Percentiles rank a stretch among this genome's conserved stretches.
These are phyloP conservation scores for Auricularia sp. DNA, from an alignment of 768 basidiomycete species.

Conservation along the genomic window DNA sequence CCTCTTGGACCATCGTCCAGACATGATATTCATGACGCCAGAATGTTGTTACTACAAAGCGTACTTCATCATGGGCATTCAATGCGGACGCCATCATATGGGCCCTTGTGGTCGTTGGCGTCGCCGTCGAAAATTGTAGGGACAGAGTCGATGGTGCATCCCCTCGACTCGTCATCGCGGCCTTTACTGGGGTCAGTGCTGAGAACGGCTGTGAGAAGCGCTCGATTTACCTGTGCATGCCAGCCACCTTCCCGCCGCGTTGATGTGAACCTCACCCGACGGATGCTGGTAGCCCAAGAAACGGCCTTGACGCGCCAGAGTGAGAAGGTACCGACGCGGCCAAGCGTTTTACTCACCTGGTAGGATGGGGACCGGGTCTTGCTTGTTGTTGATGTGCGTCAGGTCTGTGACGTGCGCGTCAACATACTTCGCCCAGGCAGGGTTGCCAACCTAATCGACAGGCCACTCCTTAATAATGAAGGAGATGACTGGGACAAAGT, in stretches of 20 bases:
- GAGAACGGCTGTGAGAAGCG: neutral
- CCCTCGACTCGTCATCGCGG: slow-evolving; percentile 13
- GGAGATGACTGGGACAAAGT: no score
- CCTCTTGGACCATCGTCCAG: neutral
- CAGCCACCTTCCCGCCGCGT: slow-evolving; percentile 19
- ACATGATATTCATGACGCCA: neutral
- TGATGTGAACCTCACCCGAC: slow-evolving; percentile 37
- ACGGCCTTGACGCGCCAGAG: slow-evolving; percentile 8
- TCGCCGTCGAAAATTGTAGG: slow-evolving; percentile 12
- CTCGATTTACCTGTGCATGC: slow-evolving; percentile 13
- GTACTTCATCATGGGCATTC: neutral
- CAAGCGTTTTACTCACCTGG: neutral
- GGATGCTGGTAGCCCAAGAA: slow-evolving; percentile 29
- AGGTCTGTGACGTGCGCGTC: slow-evolving; percentile 5
- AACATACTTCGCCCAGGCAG: neutral
- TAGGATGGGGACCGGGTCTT: neutral
- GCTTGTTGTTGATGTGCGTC: slow-evolving; percentile 6
- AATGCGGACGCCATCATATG: slow-evolving; percentile 16
- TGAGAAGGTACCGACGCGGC: no score
- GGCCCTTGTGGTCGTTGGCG: slow-evolving; percentile 16
- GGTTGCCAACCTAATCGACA: slow-evolving; percentile 14
- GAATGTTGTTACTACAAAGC: neutral
- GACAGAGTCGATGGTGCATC: slow-evolving; percentile 16
- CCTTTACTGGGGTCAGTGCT: slow-evolving; percentile 4
- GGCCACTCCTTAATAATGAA: slow-evolving; percentile 32